Evolutionary conservation across 371 early-diverging fungal genomes (phyloP).

Genomic region (Basidiobolus meristosporus): DNA sequence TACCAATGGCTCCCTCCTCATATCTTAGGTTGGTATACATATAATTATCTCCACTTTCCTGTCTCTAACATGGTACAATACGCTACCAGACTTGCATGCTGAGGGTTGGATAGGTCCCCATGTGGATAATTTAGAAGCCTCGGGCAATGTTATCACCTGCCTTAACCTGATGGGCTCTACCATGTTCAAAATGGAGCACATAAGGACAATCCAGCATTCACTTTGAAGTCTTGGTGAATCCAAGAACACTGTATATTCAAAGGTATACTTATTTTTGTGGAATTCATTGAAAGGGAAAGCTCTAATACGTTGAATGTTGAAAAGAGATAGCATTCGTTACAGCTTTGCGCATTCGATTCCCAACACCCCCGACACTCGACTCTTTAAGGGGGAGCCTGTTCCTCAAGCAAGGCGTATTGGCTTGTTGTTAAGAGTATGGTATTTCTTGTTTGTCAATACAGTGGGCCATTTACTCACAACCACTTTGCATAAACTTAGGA

Average conservation of each 20-base stretch:
- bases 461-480: no score
- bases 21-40: conserved; percentile 17
- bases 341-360: conserved; percentile 30
- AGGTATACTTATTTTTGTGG: conserved; percentile 3
- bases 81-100: no score
- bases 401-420: conserved; percentile 19
- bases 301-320: not conserved
- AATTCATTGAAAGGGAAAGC: not conserved
- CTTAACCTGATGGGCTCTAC: conserved; percentile 24
- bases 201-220: conserved; percentile 2
- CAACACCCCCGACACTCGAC: conserved; percentile 8
- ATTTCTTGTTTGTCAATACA: no score
- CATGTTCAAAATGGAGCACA: conserved; percentile 23
- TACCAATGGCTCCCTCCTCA: conserved; percentile 13
- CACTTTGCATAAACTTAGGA: no score
- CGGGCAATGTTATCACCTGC: conserved; percentile 28
- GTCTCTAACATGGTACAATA: no score
- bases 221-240: conserved; percentile 20
- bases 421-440: conserved; percentile 14
- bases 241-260: conserved; percentile 27
- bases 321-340: conserved; percentile 16
- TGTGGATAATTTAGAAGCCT: conserved; percentile 29
- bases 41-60: no score
- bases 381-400: conserved; percentile 11
- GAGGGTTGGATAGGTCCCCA: conserved; percentile 27